Base-by-base conservation (phyloP, 257 asterid genomes). In the Haberlea rhodopensis region DNA sequence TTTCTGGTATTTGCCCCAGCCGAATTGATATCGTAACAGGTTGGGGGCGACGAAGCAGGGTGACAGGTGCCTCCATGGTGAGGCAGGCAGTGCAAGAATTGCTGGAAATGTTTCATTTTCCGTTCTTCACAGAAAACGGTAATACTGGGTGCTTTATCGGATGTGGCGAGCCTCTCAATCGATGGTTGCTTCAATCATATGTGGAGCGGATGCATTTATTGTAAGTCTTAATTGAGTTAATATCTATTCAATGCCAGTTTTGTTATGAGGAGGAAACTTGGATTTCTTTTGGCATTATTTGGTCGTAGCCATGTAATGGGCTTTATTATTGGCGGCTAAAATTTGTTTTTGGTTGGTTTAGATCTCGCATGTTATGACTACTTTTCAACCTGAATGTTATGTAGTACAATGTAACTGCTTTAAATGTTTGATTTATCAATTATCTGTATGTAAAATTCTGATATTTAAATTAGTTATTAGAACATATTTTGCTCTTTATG, bases 201-300 rank as follows among this genome's bases (percentile, higher is more conserved):
- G 95, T 92, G 1, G 99, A 92, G 66, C 73, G 99, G 74, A 92
- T 92, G 99, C 99, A 92, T 83, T 70, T 92, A 87, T 76, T 92
- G 27, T 92, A 84, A 86, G 13, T 60, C 72, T 28, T 19, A 15
- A 6, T 27, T 15, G 16, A 28, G 71, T n/a, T 0, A 31, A 25
- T 29, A 40, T 18, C 62, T 65, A 55, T 65, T 57, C 43, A 25
- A 16, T 34, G 58, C 56, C 71, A 65, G 65, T 72, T 79, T 75
- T 60, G 76, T 55, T n/a, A 3, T 51, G 15, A 77, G 62, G 66
- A 78, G 65, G 66, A 66, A 56, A 63, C 53, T 21, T 24, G 43
- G 65, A 19, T 32, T 21, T 57, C 46, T 59, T 60, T 53, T 18
- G 57, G 64, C 19, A 26, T 49, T 55, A 56, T 40, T 70, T 43